Percentiles rank a stretch among this genome's conserved stretches.
Conservation (phyloP, 2,329 filamentous ascomycete genomes). For the Rhynchosporium graminicola region DNA sequence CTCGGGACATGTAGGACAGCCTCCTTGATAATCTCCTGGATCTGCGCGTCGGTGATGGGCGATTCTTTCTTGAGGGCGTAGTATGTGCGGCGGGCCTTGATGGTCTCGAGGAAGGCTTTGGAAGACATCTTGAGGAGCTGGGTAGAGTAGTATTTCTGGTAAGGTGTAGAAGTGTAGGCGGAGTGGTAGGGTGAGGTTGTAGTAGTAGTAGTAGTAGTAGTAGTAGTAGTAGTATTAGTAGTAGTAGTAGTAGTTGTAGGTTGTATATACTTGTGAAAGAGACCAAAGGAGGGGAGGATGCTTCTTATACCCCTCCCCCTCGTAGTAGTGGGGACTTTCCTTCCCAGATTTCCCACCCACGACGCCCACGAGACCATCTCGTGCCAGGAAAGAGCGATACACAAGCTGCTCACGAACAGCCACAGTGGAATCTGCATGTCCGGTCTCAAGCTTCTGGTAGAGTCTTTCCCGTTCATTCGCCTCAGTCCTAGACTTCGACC, state of each 20-base stretch:
- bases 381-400: conserved; percentile 15
- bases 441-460: too few relatives aligned
- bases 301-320: conserved; percentile 10
- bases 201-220: background rate
- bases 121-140: conserved; percentile 21
- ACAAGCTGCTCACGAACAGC: conserved; percentile 9
- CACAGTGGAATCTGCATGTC: conserved; percentile 19
- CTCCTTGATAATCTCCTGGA: conserved; percentile 65
- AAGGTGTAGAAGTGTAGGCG: conserved; percentile 5
- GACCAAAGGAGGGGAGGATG: conserved; percentile 1
- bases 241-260: background rate
- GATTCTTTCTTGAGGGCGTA: conserved; percentile 69
- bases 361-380: conserved; percentile 11
- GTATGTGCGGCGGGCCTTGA: conserved; percentile 68
- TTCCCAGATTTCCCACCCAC: background rate
- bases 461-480: too few relatives aligned
- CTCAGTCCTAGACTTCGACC: too few relatives aligned
- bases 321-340: conserved; percentile 2
- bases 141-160: background rate
- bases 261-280: background rate
- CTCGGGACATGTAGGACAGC: conserved; percentile 71
- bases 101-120: conserved; percentile 56
- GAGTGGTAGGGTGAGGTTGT: background rate
- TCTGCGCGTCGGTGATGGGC: conserved; percentile 55
- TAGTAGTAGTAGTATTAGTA: background rate